Conservation (phyloP, 441 rosid genomes). For the Gossypium trilobum region DNA sequence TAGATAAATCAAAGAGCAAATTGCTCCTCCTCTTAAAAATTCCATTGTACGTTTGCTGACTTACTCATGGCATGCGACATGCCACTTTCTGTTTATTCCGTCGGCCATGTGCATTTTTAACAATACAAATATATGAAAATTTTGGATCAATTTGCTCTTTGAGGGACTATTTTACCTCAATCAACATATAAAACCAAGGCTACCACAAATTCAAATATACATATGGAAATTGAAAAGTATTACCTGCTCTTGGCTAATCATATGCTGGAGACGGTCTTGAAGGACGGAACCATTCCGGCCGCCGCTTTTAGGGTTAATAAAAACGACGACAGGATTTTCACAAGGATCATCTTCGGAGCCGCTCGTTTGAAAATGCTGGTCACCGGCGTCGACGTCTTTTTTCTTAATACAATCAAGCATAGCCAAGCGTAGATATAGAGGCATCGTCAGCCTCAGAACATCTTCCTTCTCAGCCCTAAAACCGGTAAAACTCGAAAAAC, state of each 20-base stretch:
- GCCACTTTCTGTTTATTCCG: too few relatives aligned
- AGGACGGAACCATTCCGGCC: slow-evolving; percentile 83
- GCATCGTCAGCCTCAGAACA: slow-evolving; percentile 46
- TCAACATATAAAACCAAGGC: background rate
- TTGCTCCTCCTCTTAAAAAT: too few relatives aligned
- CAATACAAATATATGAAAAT: too few relatives aligned
- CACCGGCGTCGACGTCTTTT: slow-evolving; percentile 28
- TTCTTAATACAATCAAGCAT: slow-evolving; percentile 50
- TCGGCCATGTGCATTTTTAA: too few relatives aligned
- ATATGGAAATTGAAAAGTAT: background rate
- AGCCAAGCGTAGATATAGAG: slow-evolving; percentile 61
- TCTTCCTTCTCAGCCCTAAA: slow-evolving; percentile 61
- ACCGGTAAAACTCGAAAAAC: slow-evolving; percentile 48
- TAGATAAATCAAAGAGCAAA: too few relatives aligned
- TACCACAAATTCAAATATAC: background rate
- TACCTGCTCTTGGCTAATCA: slow-evolving; percentile 85
- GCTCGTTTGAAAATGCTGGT: slow-evolving; percentile 24
- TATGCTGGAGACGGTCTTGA: slow-evolving; percentile 56
- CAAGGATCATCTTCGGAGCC: slow-evolving; percentile 22
- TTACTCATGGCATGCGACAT: too few relatives aligned
- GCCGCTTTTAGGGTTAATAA: slow-evolving; percentile 73
- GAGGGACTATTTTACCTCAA: too few relatives aligned
- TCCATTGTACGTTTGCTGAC: too few relatives aligned
- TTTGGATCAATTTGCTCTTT: too few relatives aligned
- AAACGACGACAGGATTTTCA: slow-evolving; percentile 65